These are phyloP conservation scores for Neopestalotiopsis rosae DNA, from an alignment of 2,329 filamentous ascomycete species.

Conservation along the genomic window DNA sequence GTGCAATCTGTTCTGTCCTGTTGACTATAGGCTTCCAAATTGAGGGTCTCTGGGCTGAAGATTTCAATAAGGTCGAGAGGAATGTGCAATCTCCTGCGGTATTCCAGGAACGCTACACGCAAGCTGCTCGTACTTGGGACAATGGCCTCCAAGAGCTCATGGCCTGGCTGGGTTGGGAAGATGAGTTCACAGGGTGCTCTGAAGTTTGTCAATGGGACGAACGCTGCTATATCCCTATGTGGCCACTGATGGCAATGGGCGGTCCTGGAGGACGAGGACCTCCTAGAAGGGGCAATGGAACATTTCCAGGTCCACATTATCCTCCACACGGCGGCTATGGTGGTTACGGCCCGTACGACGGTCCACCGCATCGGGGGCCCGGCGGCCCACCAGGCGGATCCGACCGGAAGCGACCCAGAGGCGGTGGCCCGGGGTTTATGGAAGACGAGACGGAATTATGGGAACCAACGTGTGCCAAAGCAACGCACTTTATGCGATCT, in stretches of 20 bases:
- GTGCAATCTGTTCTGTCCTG: slow-evolving; percentile 45
- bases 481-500: slow-evolving; percentile 23
- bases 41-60: slow-evolving; percentile 42
- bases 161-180: slow-evolving; percentile 57
- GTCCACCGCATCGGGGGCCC: slow-evolving; percentile 13
- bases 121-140: slow-evolving; percentile 32
- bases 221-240: slow-evolving; percentile 56
- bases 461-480: slow-evolving; percentile 34
- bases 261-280: slow-evolving; percentile 18
- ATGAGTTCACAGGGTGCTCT: slow-evolving; percentile 48
- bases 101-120: neutral
- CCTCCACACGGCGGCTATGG: slow-evolving; percentile 10
- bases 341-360: neutral
- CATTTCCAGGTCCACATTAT: slow-evolving; percentile 19
- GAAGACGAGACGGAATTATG: slow-evolving; percentile 30
- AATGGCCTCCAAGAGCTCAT: slow-evolving; percentile 45
- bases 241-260: slow-evolving; percentile 42
- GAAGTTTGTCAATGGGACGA: slow-evolving; percentile 48
- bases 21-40: slow-evolving; percentile 48
- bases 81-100: slow-evolving; percentile 28
- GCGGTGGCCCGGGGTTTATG: slow-evolving; percentile 23
- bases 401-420: slow-evolving; percentile 1
- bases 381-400: slow-evolving; percentile 16
- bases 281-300: slow-evolving; percentile 22
- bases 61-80: slow-evolving; percentile 19